Base-by-base conservation (phyloP, 169 alveolate species). In the Amoebophrya sp. region DNA sequence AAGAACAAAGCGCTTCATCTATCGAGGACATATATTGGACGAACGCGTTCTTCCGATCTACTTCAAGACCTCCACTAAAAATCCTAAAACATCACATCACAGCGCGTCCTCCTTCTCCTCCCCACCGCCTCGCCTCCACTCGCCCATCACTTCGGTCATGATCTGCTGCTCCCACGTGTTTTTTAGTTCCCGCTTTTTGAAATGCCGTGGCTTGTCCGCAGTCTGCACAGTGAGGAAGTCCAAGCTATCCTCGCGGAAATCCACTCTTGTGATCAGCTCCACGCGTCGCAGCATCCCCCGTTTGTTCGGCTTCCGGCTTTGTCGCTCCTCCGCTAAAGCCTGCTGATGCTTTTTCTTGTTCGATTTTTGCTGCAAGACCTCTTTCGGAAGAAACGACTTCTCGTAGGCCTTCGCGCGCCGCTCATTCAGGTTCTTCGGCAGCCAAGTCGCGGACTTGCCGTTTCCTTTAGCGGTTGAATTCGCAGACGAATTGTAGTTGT, bases 161-260 rank as follows among this genome's bases (percentile, higher is more conserved):
- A 66, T 18, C 32, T 66, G 83, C 18, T 66, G 83, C 32, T 66
- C 83, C 83, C 83, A 66, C 83, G 83, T 66, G 83, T 66, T 66
- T 66, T 66, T 66, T 18, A 77, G 40, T 18, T 77, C 40, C 14
- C 89, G 89, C 23, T 32, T 23, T 77, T 77, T 23, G 32, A n/a
- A 32, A 35, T 77, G 89, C 40, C 89, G 39, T 1, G 89, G 89
- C 23, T 35, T n/a, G 40, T 77, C 89, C 23, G 89, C 89, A 7
- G 89, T 77, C 40, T 77, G 89, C 23, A 3, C 25, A 35, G 89
- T 77, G 32, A 77, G 23, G 89, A 77, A 77, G 25, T 77, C 89
- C 0, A n/a, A 12, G 40, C 32, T 33, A 39, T 77, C 40, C 40
- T 77, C 40, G 18, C 89, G 89, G 40, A 77, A 77, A 18, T 77